Conservation (phyloP, 2,329 filamentous ascomycete species). For the Fusarium sp. region DNA sequence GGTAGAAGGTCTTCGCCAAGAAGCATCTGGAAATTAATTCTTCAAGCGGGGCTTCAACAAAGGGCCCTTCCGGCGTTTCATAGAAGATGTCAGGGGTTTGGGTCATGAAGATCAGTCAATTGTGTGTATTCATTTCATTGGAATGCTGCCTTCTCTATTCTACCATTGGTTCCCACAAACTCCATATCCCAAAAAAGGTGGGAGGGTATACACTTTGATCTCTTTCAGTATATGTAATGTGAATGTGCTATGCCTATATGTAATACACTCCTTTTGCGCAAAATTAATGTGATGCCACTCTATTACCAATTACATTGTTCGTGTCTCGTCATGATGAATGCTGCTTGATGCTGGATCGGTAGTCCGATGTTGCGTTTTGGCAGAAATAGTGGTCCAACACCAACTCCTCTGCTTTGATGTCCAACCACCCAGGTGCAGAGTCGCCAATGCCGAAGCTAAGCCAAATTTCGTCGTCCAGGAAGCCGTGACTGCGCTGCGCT, state of each 20-base stretch:
- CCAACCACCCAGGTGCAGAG: slow-evolving; percentile 37
- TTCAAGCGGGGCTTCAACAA: not conserved
- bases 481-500: slow-evolving; percentile 30
- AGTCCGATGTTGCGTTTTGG: slow-evolving; percentile 19
- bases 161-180: slow-evolving; percentile 18
- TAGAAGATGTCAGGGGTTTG: not conserved
- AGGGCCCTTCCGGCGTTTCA: slow-evolving; percentile 1
- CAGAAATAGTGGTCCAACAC: slow-evolving; percentile 39
- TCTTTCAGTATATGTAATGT: slow-evolving; percentile 1
- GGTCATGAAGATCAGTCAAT: not conserved
- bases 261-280: slow-evolving; percentile 1
- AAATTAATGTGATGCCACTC: slow-evolving; percentile 22
- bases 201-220: slow-evolving; percentile 2
- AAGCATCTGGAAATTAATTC: slow-evolving; percentile 18
- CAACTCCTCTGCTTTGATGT: slow-evolving; percentile 37
- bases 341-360: slow-evolving; percentile 25
- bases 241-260: slow-evolving; percentile 1
- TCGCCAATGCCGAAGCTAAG: slow-evolving; percentile 42
- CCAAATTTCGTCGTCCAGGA: slow-evolving; percentile 38
- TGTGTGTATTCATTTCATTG: not conserved
- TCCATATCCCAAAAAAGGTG: slow-evolving; percentile 6
- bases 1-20: slow-evolving; percentile 19
- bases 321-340: slow-evolving; percentile 33
- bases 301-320: slow-evolving; percentile 35
- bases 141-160: slow-evolving; percentile 1